Percentiles rank a stretch among this genome's conserved stretches.
Evolutionary conservation across 192 early-diverging fungal genomes (phyloP).

Genomic region (Funneliformis mosseae): DNA sequence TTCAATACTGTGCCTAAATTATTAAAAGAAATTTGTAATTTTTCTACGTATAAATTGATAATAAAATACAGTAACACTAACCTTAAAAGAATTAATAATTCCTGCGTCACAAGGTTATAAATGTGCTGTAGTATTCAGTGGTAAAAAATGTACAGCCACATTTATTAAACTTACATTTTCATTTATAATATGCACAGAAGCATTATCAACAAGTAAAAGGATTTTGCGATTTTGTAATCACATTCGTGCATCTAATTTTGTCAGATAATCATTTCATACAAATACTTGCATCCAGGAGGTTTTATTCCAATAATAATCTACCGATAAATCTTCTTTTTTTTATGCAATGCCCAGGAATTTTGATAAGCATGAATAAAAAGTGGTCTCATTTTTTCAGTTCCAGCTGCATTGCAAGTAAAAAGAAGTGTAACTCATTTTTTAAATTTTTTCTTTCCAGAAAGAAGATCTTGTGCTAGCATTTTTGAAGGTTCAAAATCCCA

Average conservation of each 20-base stretch:
- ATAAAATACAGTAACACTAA: neutral
- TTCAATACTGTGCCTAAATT: neutral
- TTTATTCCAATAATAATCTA: conserved; percentile 12
- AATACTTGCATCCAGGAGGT: neutral
- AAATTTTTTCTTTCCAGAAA: neutral
- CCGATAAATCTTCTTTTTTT: neutral
- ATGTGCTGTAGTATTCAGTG: no score
- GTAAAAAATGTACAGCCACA: no score
- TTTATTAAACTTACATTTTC: no score
- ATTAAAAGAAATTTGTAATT: neutral
- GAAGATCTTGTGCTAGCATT: no score
- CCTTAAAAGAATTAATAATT: no score
- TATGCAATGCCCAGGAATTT: neutral
- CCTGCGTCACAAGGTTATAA: no score
- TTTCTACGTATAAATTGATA: neutral
- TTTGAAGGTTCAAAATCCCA: no score
- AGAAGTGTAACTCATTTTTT: neutral
- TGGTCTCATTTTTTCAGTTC: neutral
- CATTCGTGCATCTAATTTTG: neutral
- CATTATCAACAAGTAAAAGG: no score
- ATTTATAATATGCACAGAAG: no score
- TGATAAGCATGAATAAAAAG: neutral
- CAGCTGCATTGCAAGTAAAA: conserved; percentile 1
- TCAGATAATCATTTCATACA: neutral
- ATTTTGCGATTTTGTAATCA: no score